phyloP scores from a whole-genome alignment of 179 eudicot species.

The Pouteria campechiana region DNA sequence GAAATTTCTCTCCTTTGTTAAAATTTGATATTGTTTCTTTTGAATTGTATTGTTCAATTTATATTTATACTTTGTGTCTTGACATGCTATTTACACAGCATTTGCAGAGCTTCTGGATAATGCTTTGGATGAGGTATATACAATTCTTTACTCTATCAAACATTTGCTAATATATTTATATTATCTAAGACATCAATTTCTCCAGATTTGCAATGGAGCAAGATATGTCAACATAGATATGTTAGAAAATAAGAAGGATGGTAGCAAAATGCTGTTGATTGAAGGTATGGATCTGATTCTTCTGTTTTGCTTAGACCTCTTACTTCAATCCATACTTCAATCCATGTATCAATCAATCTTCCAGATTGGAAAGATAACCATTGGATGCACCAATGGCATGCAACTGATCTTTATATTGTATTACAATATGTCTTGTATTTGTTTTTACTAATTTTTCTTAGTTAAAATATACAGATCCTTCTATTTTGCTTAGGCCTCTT shows the following conservation, averaged over 20 bases:
- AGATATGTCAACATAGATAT: constrained; percentile 48
- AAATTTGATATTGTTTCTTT: not conserved
- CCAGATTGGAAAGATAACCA: no score
- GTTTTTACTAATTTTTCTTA: no score
- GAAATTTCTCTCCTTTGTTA: not conserved
- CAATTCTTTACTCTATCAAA: not conserved
- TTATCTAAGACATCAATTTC: not conserved
- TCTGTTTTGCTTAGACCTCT: no score
- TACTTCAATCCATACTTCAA: no score
- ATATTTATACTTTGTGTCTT: not conserved
- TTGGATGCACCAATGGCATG: no score
- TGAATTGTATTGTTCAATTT: not conserved
- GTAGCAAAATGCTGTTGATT: constrained; percentile 39
- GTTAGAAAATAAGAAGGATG: constrained; percentile 32
- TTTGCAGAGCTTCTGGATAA: constrained; percentile 80
- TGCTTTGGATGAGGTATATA: constrained; percentile 56
- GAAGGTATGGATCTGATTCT: constrained; percentile 35
- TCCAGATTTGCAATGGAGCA: constrained; percentile 58
- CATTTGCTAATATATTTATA: not conserved
- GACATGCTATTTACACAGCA: constrained; percentile 19
- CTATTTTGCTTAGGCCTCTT: no score
- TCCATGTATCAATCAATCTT: no score
- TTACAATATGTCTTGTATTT: no score
- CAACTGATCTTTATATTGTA: no score
- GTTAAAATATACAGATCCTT: no score